Conservation (phyloP, 2,329 filamentous ascomycete species). For the Aspergillus chevalieri region DNA sequence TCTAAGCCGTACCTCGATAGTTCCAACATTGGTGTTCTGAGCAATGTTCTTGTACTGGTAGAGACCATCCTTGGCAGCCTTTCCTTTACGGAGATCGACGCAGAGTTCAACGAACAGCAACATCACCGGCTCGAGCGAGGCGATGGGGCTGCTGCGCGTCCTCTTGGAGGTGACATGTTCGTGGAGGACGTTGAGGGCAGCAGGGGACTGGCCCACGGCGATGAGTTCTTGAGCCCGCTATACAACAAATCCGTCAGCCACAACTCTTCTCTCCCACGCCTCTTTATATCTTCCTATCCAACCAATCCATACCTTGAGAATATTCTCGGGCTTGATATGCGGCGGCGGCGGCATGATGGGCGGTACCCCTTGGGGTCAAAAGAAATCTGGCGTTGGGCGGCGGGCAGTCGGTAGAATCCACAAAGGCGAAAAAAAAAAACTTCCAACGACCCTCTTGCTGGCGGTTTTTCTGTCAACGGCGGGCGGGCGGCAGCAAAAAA, state of each 20-base stretch:
- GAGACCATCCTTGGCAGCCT: constrained; percentile 94
- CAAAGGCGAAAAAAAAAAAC: constrained; percentile 4
- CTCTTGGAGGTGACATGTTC: constrained; percentile 99
- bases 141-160: constrained; percentile 94
- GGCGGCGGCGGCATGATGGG: constrained; percentile 83
- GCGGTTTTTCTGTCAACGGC: constrained; percentile 15
- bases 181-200: constrained; percentile 89
- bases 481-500: constrained; percentile 21
- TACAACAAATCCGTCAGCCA: constrained; percentile 14
- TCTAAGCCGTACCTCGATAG: constrained; percentile 67
- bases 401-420: constrained; percentile 2
- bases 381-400: constrained; percentile 4
- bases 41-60: constrained; percentile 99
- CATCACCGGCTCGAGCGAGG: constrained; percentile 96
- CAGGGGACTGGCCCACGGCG: constrained; percentile 87
- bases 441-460: neutral
- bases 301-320: constrained; percentile 64
- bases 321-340: constrained; percentile 98
- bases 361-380: constrained; percentile 25
- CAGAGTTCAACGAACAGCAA: constrained; percentile 93
- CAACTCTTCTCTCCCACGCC: neutral
- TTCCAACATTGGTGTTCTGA: constrained; percentile 96
- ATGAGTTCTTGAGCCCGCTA: constrained; percentile 95
- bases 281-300: neutral
- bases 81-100: constrained; percentile 96